phyloP scores from a whole-genome alignment of 2,329 filamentous ascomycete genomes.

The Harringtonia aguacate region DNA sequence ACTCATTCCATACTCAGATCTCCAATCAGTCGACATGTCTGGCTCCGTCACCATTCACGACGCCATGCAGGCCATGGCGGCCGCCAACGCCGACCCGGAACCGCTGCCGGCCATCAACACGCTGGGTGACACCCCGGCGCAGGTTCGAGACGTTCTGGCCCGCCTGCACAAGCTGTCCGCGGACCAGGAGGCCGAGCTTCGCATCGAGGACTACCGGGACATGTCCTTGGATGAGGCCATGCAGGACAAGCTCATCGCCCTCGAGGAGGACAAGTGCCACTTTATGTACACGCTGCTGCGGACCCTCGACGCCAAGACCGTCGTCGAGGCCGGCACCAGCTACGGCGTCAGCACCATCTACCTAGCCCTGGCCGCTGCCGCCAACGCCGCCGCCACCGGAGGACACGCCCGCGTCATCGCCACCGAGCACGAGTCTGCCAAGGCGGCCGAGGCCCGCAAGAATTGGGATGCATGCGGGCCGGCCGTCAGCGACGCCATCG shows the following conservation, averaged over 20 bases:
- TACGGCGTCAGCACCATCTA: constrained; percentile 55
- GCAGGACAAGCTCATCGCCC: constrained; percentile 47
- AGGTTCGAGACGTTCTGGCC: constrained; percentile 5
- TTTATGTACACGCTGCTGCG: constrained; percentile 44
- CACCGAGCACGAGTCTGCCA: constrained; percentile 47
- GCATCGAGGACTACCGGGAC: neutral
- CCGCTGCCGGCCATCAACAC: neutral
- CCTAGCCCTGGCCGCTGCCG: constrained; percentile 43
- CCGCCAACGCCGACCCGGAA: neutral
- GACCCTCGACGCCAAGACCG: constrained; percentile 33
- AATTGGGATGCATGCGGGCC: constrained; percentile 42
- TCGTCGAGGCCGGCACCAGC: constrained; percentile 51
- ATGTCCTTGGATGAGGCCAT: constrained; percentile 17
- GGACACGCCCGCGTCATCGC: constrained; percentile 34
- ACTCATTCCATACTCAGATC: too few relatives aligned
- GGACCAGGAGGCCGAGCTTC: constrained; percentile 6
- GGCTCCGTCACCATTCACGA: neutral
- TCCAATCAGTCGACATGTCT: neutral
- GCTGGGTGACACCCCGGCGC: constrained; percentile 1
- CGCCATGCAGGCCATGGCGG: neutral
- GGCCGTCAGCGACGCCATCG: constrained; percentile 37
- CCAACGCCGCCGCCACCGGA: constrained; percentile 25
- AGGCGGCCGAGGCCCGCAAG: constrained; percentile 37
- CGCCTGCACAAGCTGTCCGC: constrained; percentile 8
- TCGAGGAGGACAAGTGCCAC: constrained; percentile 47